Evolutionary conservation across 2,329 filamentous ascomycete species (phyloP).

Genomic region (Torrubiella hemipterigena): DNA sequence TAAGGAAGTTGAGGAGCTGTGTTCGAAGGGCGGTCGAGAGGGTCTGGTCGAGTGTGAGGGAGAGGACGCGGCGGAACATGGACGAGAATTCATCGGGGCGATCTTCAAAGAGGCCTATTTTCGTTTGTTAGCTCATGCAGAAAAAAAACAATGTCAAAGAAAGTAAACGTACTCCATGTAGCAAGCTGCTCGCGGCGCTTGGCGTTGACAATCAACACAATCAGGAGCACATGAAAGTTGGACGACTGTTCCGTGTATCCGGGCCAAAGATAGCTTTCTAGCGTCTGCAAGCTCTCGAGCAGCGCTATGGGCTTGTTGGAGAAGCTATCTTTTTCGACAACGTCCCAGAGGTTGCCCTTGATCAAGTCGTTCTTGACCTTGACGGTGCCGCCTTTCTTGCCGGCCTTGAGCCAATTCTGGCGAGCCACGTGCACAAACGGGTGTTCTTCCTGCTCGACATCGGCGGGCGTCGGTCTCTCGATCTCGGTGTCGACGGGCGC

Average conservation of each 20-base stretch:
- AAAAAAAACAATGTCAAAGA: slow-evolving; percentile 5
- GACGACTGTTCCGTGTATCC: slow-evolving; percentile 80
- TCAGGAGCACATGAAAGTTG: slow-evolving; percentile 80
- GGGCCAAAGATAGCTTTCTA: slow-evolving; percentile 93
- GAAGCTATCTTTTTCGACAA: slow-evolving; percentile 72
- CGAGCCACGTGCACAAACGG: slow-evolving; percentile 67
- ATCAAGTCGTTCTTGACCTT: slow-evolving; percentile 76
- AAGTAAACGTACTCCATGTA: slow-evolving; percentile 58
- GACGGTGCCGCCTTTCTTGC: slow-evolving; percentile 47
- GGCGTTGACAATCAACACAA: slow-evolving; percentile 75
- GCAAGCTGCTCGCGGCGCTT: slow-evolving; percentile 80
- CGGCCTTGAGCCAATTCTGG: slow-evolving; percentile 68
- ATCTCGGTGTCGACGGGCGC: slow-evolving; percentile 25
- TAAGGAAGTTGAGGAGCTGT: slow-evolving; percentile 80
- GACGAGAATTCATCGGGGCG: slow-evolving; percentile 73
- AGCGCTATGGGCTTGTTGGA: slow-evolving; percentile 64
- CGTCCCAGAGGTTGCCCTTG: slow-evolving; percentile 81
- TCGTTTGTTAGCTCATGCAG: slow-evolving; percentile 11
- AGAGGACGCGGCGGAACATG: slow-evolving; percentile 80
- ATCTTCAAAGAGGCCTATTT: slow-evolving; percentile 59
- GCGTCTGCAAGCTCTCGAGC: slow-evolving; percentile 78
- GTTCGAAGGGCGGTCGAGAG: slow-evolving; percentile 57
- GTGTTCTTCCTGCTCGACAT: slow-evolving; percentile 60
- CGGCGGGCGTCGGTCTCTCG: slow-evolving; percentile 41
- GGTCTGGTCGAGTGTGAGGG: slow-evolving; percentile 66